phyloP scores from a whole-genome alignment of 2,329 filamentous ascomycete genomes.

The Chaetomium sp. region DNA sequence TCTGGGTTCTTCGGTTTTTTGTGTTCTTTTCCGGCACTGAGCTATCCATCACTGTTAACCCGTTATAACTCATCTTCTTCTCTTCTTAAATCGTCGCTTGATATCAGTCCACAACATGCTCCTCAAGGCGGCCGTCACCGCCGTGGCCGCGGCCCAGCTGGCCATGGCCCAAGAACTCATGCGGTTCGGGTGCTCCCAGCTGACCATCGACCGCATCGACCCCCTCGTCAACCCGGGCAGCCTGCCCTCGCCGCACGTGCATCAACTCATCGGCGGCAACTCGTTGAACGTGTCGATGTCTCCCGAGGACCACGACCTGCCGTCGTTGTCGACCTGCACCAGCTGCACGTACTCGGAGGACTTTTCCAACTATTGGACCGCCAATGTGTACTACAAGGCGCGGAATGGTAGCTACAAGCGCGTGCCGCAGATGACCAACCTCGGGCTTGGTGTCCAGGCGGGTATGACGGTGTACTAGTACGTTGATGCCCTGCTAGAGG shows the following conservation, averaged over 20 bases:
- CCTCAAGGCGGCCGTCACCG: too few species aligned
- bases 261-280: conserved; percentile 50
- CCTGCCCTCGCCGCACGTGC: conserved; percentile 48
- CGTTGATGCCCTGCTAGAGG: conserved; percentile 15
- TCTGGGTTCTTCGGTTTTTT: too few species aligned
- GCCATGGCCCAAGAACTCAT: not conserved
- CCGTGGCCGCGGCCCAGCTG: too few species aligned
- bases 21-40: too few species aligned
- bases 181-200: conserved; percentile 35
- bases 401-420: conserved; percentile 32
- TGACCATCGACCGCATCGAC: conserved; percentile 40
- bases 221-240: conserved; percentile 35
- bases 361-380: conserved; percentile 31
- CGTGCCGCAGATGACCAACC: conserved; percentile 13
- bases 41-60: too few species aligned
- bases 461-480: conserved; percentile 21
- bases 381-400: conserved; percentile 30
- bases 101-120: too few species aligned
- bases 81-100: too few species aligned
- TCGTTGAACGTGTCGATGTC: conserved; percentile 40
- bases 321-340: conserved; percentile 34
- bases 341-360: conserved; percentile 34
- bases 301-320: conserved; percentile 25
- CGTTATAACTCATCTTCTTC: too few species aligned
- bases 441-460: conserved; percentile 9